phyloP scores from a whole-genome alignment of 148 eudicot species.

The Dianthus caryophyllus region DNA sequence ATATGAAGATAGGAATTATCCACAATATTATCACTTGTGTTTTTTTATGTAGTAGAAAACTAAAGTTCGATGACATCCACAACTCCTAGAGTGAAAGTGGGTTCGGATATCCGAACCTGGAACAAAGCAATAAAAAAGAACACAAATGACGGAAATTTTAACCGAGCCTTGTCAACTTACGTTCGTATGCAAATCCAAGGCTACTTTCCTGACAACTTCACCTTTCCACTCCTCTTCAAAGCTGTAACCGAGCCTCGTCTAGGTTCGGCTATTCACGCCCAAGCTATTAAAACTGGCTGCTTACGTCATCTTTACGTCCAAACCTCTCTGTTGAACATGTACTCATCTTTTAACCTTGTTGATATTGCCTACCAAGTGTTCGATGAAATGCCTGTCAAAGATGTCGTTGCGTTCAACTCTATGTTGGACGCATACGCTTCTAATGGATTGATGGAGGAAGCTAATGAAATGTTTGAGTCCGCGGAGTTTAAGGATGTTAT shows the following conservation, averaged over 20 bases:
- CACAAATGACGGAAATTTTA: constrained; percentile 9
- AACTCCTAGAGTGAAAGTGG: too few relatives aligned
- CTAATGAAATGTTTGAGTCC: constrained; percentile 25
- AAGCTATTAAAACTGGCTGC: constrained; percentile 15
- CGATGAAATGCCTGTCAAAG: constrained; percentile 22
- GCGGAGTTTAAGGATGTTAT: constrained; percentile 27
- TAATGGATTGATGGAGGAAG: constrained; percentile 28
- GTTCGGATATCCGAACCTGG: constrained; percentile 13
- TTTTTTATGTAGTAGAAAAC: too few relatives aligned
- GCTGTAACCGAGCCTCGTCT: constrained; percentile 12
- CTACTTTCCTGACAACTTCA: constrained; percentile 21
- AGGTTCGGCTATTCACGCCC: constrained; percentile 28
- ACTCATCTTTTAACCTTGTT: constrained; percentile 17
- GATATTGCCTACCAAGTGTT: constrained; percentile 23
- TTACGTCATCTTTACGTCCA: constrained; percentile 15
- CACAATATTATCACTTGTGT: too few relatives aligned
- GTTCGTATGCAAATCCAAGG: constrained; percentile 14
- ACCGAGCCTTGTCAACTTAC: constrained; percentile 2
- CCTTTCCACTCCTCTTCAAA: constrained; percentile 12
- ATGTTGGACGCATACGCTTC: constrained; percentile 40
- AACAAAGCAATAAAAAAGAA: constrained; percentile 25
- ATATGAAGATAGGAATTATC: too few relatives aligned
- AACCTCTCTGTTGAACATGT: constrained; percentile 22
- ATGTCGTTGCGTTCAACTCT: constrained; percentile 37
- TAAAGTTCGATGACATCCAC: too few relatives aligned